A percentile compares a stretch with the other conserved stretches of the same genome.
Conservation (phyloP, 1,284 basidiomycete species). For the Volvariella surrecta region DNA sequence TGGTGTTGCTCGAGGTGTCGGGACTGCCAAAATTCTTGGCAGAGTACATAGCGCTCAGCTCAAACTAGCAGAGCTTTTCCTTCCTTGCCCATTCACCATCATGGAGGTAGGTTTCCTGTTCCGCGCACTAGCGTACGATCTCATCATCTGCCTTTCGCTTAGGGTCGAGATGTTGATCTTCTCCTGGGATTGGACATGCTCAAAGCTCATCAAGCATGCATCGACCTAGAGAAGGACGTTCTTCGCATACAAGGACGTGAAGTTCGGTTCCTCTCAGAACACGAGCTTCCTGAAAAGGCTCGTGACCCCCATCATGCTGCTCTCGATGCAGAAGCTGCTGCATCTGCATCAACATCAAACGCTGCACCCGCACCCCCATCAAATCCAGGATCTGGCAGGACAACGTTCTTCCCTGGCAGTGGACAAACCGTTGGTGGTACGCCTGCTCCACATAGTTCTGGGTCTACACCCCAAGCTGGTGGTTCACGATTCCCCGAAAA, state of each 20-base stretch:
- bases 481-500: conserved; percentile 38
- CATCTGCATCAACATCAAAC: conserved; percentile 12
- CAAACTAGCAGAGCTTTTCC: conserved; percentile 74
- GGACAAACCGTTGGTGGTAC: conserved; percentile 44
- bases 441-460: conserved; percentile 12
- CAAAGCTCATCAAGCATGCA: conserved; percentile 92
- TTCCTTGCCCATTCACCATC: conserved; percentile 92
- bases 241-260: conserved; percentile 85
- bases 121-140: background rate
- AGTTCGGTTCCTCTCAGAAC: conserved; percentile 86
- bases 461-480: conserved; percentile 5
- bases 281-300: conserved; percentile 85
- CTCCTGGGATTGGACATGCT: conserved; percentile 98
- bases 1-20: conserved; percentile 93
- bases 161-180: conserved; percentile 86
- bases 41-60: conserved; percentile 92
- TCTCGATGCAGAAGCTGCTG: conserved; percentile 10
- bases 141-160: background rate
- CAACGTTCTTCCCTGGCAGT: conserved; percentile 48
- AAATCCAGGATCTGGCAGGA: background rate
- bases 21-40: conserved; percentile 91
- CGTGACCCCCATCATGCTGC: conserved; percentile 23
- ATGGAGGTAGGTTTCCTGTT: conserved; percentile 64
- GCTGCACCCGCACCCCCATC: conserved; percentile 9
- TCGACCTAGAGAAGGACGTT: conserved; percentile 85